Conservation (phyloP, 2,329 filamentous ascomycete genomes). For the Tympanopsis confertula region DNA sequence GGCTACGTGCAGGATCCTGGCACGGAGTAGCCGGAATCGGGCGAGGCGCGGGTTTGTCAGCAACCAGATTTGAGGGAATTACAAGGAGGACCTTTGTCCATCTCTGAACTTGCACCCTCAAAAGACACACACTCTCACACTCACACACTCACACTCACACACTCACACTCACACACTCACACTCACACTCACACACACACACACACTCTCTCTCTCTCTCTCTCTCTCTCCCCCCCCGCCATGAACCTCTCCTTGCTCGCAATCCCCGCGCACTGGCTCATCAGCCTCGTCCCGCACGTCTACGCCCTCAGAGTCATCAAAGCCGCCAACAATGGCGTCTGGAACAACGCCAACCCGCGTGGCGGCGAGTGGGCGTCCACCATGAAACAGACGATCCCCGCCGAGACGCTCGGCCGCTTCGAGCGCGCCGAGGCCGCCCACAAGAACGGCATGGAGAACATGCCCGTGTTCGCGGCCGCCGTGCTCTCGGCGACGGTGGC, state of each 20-base stretch:
- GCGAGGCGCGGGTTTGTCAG: too few relatives aligned
- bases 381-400: constrained; percentile 21
- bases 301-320: constrained; percentile 17
- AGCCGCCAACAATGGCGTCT: constrained; percentile 19
- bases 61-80: too few relatives aligned
- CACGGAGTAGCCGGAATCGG: too few relatives aligned
- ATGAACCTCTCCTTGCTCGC: constrained; percentile 27
- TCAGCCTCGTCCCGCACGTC: constrained; percentile 25
- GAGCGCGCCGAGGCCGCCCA: constrained; percentile 31
- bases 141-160: too few relatives aligned
- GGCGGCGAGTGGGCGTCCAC: constrained; percentile 16
- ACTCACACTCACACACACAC: too few relatives aligned
- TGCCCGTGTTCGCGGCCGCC: constrained; percentile 29
- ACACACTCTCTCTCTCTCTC: too few relatives aligned
- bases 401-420: constrained; percentile 22
- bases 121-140: too few relatives aligned
- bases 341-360: constrained; percentile 30
- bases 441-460: constrained; percentile 30
- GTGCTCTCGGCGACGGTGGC: constrained; percentile 28
- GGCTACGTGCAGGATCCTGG: too few relatives aligned
- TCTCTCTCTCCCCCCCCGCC: too few relatives aligned
- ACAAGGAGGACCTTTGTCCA: too few relatives aligned
- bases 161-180: too few relatives aligned
- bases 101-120: too few relatives aligned
- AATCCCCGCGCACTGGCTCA: constrained; percentile 28